Evolutionary conservation across 164 flowering plant genomes (phyloP).

Genomic region (Litsea cubeba): DNA sequence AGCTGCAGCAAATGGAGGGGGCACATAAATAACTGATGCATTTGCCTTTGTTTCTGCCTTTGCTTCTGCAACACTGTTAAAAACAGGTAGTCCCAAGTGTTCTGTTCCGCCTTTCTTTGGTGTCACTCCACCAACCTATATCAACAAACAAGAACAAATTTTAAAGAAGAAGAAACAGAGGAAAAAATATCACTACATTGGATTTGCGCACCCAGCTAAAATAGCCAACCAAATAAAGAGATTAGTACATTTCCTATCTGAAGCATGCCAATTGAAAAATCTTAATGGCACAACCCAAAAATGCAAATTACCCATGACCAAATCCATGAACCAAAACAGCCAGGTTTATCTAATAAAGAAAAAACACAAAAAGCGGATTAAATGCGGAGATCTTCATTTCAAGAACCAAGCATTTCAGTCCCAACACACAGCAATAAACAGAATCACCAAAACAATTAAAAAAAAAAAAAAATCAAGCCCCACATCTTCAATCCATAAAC

Average conservation of each 20-base stretch:
- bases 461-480: constrained; percentile 1
- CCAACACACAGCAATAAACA: not conserved
- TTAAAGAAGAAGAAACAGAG: no score
- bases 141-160: not conserved
- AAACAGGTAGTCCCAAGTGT: constrained; percentile 95
- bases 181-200: no score
- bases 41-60: constrained; percentile 96
- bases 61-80: constrained; percentile 95
- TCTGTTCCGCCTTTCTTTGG: constrained; percentile 94
- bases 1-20: constrained; percentile 96
- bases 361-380: no score
- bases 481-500: not conserved
- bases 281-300: no score
- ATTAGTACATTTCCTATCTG: no score
- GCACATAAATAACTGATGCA: constrained; percentile 95
- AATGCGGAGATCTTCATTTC: no score
- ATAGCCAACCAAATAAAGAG: no score
- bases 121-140: constrained; percentile 95
- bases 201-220: not conserved
- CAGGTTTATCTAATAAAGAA: no score
- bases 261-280: no score
- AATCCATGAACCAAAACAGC: no score
- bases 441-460: not conserved
- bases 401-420: not conserved
- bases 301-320: no score